Conservation (phyloP, 2,329 filamentous ascomycete genomes). For the Triangularia setosa region DNA sequence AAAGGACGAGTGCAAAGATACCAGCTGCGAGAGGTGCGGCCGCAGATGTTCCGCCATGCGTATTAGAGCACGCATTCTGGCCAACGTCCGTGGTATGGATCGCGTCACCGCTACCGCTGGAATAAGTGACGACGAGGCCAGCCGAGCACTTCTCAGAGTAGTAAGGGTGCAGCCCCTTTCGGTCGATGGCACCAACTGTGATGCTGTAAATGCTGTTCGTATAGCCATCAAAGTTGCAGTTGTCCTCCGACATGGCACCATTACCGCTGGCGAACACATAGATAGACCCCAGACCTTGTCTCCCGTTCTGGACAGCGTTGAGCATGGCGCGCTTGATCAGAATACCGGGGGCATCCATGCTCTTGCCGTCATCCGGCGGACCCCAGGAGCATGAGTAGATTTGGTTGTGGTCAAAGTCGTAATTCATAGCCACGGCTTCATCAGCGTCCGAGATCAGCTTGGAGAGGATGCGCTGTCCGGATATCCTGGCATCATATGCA, state of each 20-base stretch:
- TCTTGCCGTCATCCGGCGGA: conserved; percentile 84
- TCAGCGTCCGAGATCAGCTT: conserved; percentile 88
- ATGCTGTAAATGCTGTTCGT: conserved; percentile 99
- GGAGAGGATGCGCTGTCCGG: conserved; percentile 88
- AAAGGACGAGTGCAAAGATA: conserved; percentile 82
- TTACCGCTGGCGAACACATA: conserved; percentile 98
- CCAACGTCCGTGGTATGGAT: conserved; percentile 98
- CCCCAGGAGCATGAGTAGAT: conserved; percentile 99
- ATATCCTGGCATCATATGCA: conserved; percentile 85
- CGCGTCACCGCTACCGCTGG: conserved; percentile 79
- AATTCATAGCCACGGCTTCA: conserved; percentile 89
- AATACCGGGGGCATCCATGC: conserved; percentile 90
- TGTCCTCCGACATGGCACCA: conserved; percentile 80
- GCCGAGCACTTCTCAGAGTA: conserved; percentile 97
- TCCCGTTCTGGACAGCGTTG: conserved; percentile 84
- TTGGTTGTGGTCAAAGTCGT: conserved; percentile 83
- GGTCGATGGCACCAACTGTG: conserved; percentile 88
- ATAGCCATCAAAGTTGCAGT: conserved; percentile 99
- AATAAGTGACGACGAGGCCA: conserved; percentile 93
- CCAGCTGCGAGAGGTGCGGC: conserved; percentile 90
- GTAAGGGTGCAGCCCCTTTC: conserved; percentile 82
- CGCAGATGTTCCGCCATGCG: conserved; percentile 93
- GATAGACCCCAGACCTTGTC: conserved; percentile 77
- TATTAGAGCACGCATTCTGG: conserved; percentile 68
- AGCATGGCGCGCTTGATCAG: conserved; percentile 88